Conservation (phyloP, 140 eudicot genomes). For the Anethum foeniculum region DNA sequence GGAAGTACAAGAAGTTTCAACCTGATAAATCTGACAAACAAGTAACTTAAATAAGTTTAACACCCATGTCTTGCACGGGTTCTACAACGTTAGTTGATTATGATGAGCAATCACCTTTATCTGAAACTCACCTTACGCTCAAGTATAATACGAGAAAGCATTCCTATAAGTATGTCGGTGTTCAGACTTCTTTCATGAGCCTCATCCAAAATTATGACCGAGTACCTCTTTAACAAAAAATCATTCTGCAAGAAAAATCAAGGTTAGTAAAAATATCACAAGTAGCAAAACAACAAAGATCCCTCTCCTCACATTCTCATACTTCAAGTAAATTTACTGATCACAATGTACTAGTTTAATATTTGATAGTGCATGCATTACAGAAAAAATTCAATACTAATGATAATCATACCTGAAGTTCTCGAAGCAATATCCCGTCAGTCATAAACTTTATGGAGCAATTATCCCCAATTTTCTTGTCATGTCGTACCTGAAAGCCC, state of each 20-base stretch:
- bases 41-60: not conserved
- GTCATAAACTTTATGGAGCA: conserved; percentile 95
- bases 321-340: not conserved
- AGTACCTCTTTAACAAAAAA: conserved; percentile 69
- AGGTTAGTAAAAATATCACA: not conserved
- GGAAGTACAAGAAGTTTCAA: not conserved
- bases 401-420: conserved; percentile 54
- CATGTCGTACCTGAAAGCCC: conserved; percentile 93
- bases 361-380: not conserved
- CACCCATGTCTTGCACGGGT: not conserved
- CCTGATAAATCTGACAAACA: not conserved
- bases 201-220: conserved; percentile 78
- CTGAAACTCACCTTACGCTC: conserved; percentile 46
- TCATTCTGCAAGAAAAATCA: conserved; percentile 52
- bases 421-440: conserved; percentile 95
- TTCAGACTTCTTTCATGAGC: conserved; percentile 96
- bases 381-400: not conserved
- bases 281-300: not conserved
- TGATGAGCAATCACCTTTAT: not conserved
- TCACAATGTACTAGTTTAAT: not conserved
- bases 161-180: conserved; percentile 94
- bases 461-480: conserved; percentile 64
- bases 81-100: not conserved
- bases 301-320: not conserved
- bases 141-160: conserved; percentile 75